Base-by-base conservation (phyloP, 73 alveolate genomes). In the Symbiodinium natans region DNA sequence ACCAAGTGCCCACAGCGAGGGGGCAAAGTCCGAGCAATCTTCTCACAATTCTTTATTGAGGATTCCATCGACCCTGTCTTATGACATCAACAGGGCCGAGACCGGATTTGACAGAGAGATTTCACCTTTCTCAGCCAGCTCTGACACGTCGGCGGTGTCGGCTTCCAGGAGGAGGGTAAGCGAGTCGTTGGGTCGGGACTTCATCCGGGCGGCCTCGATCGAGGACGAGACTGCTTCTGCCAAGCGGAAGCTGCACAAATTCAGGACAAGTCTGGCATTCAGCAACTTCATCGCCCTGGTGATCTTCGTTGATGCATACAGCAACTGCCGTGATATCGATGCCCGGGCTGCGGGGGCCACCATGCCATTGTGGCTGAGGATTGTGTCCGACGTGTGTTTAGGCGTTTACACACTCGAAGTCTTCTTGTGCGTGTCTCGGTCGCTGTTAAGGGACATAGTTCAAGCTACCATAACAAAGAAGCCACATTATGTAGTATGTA, bases 291-390 rank as follows among this genome's bases (percentile, higher is more conserved):
- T 86, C 83, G 93, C 83, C 27, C 34, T 48, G 59, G 42, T 86
- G 39, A 75, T 86, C 38, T 21, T 86, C 4, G 31, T 40, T 13
- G 93, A 86, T 54, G 93, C 93, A n/a, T 48, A 43, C 31, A n/a
- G 83, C 83, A 86, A 52, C 29, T 48, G 83, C 93, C 17, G n/a
- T 36, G 83, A 54, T 27, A 86, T 86, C 39, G 93, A 86, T 27
- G 82, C 82, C 13, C 93, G 93, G 1, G 93, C 93, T 17, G 93
- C 83, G 1, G 93, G 39, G 83, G 15, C 7, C 27, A 17, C 34
- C 2, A 52, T 39, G 13, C 93, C 83, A 2, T 7, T 42, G 29
- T 6, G 23, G 23, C 21, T 48, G 41, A 3, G 27, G 83, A 54
- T 36, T 33, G 25, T 54, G 83, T 86, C 93, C 56, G 63, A 86